Conservation (phyloP, 139 green algal species). For the Coccomyxa sp. region DNA sequence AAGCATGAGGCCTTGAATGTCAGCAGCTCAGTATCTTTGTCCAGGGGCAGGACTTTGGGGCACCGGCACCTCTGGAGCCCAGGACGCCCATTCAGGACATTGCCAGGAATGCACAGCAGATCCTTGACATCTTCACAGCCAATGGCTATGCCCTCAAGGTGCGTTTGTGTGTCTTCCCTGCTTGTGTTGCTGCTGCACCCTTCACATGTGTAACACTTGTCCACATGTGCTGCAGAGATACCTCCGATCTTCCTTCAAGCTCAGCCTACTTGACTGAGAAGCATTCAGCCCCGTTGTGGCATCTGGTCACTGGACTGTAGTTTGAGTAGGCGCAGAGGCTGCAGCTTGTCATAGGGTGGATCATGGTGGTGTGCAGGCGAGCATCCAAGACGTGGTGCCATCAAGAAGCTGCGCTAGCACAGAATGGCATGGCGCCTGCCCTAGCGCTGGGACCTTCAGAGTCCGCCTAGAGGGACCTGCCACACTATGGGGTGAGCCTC, state of each 20-base stretch:
- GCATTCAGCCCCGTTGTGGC: background rate
- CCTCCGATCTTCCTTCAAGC: background rate
- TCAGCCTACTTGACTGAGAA: background rate
- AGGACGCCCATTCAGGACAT: constrained; percentile 23
- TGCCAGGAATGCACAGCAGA: constrained; percentile 20
- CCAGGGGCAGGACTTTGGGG: constrained; percentile 42
- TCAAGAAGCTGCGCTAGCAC: background rate
- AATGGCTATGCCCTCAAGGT: constrained; percentile 54
- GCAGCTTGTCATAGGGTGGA: background rate
- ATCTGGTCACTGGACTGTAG: background rate
- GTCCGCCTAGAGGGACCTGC: constrained; percentile 50
- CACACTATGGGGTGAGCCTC: constrained; percentile 62
- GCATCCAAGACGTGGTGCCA: background rate
- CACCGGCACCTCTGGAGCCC: constrained; percentile 14
- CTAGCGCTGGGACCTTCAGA: constrained; percentile 33
- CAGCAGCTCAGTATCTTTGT: too few species aligned
- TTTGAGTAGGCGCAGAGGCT: background rate
- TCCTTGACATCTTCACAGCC: constrained; percentile 54
- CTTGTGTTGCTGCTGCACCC: background rate
- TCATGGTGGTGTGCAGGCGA: background rate
- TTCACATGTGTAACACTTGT: background rate
- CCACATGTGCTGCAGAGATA: background rate
- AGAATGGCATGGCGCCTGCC: constrained; percentile 4
- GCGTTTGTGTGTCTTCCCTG: background rate
- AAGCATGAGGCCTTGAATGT: too few species aligned